Conservation (phyloP, 164 flowering plant species). For the Annona cherimola region DNA sequence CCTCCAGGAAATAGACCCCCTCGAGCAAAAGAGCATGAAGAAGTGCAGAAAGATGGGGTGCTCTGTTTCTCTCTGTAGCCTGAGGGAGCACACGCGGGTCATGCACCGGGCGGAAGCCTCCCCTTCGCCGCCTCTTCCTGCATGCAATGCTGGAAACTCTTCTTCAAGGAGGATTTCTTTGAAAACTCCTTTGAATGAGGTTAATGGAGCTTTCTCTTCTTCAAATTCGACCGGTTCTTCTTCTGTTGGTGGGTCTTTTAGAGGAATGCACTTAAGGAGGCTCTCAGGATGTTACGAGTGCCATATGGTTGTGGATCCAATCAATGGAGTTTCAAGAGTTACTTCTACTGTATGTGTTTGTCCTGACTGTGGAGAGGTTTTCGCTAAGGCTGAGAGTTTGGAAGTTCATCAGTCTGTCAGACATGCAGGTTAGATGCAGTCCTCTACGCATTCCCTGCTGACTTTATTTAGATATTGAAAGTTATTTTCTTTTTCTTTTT, state of each 20-base stretch:
- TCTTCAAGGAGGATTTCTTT: conserved; percentile 44
- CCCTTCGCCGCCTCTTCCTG: conserved; percentile 34
- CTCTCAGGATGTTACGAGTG: conserved; percentile 93
- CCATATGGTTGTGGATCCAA: conserved; percentile 81
- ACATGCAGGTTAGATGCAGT: conserved; percentile 66
- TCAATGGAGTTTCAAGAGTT: conserved; percentile 51
- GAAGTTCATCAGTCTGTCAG: conserved; percentile 80
- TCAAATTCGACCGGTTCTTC: conserved; percentile 30
- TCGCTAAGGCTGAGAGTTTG: conserved; percentile 68
- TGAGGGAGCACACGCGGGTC: conserved; percentile 52
- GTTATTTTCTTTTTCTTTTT: not conserved
- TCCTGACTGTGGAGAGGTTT: conserved; percentile 76
- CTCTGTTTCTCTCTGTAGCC: conserved; percentile 70
- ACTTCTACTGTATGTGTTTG: conserved; percentile 65
- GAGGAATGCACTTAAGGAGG: conserved; percentile 68
- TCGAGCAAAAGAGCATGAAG: conserved; percentile 27
- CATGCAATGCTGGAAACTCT: conserved; percentile 3
- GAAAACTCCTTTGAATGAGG: conserved; percentile 37
- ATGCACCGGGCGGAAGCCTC: conserved; percentile 64
- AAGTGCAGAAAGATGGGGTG: conserved; percentile 63
- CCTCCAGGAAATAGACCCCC: conserved; percentile 12
- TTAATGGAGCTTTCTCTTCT: conserved; percentile 25
- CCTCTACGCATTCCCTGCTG: not conserved
- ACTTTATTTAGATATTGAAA: no score
- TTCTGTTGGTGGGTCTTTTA: conserved; percentile 42